Evolutionary conservation across 2,329 filamentous ascomycete species (phyloP).

Genomic region (Ophiostoma sp.): DNA sequence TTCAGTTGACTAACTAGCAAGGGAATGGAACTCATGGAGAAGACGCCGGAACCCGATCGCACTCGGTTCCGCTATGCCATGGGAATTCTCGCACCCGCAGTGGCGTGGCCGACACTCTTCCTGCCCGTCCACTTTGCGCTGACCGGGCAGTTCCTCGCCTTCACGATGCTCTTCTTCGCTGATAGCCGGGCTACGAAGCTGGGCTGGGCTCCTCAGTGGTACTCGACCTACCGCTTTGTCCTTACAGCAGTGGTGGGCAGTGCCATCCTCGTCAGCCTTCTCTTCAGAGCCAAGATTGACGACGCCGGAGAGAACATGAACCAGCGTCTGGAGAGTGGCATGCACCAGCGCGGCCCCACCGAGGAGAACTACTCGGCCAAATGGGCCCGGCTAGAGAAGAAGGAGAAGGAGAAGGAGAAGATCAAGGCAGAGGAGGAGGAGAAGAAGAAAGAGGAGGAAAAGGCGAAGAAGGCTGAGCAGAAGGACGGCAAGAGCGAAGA

Average conservation of each 20-base stretch:
- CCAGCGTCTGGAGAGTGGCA: conserved; percentile 36
- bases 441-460: conserved; percentile 26
- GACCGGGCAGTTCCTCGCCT: conserved; percentile 78
- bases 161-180: conserved; percentile 78
- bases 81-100: conserved; percentile 69
- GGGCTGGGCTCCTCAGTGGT: conserved; percentile 83
- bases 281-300: conserved; percentile 73
- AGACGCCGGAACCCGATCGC: conserved; percentile 52
- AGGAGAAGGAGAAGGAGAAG: conserved; percentile 27
- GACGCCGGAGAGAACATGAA: conserved; percentile 34
- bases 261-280: conserved; percentile 71
- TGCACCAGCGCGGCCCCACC: conserved; percentile 32
- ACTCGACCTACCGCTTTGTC: conserved; percentile 82
- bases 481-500: conserved; percentile 10
- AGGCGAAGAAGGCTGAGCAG: conserved; percentile 28
- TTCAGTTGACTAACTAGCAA: conserved; percentile 23
- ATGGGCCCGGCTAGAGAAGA: conserved; percentile 38
- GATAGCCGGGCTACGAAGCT: conserved; percentile 66
- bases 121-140: conserved; percentile 80
- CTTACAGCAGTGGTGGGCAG: conserved; percentile 83
- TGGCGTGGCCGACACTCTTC: conserved; percentile 86
- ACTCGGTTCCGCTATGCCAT: conserved; percentile 78
- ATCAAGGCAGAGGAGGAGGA: conserved; percentile 31
- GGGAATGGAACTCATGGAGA: conserved; percentile 76
- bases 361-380: conserved; percentile 36